Evolutionary conservation across 306 rosid genomes (phyloP).

Genomic region (Echinosophora koreensis): DNA sequence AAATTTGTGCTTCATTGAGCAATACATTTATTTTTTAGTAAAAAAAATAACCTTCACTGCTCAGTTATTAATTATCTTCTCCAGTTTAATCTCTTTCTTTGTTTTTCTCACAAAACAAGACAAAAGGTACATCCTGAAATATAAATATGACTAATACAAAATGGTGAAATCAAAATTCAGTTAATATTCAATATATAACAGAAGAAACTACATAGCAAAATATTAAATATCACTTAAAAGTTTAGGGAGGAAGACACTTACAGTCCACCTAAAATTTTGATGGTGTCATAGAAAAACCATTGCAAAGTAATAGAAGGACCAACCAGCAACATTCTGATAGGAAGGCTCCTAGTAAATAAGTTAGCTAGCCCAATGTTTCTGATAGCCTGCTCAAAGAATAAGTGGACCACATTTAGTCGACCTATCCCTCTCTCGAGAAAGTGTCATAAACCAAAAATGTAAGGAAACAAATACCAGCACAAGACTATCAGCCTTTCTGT

Average conservation of each 20-base stretch:
- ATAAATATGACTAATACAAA: conserved; percentile 2
- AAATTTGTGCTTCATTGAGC: conserved; percentile 25
- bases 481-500: conserved; percentile 65
- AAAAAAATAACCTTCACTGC: not conserved
- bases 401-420: conserved; percentile 33
- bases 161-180: conserved; percentile 7
- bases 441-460: conserved; percentile 20
- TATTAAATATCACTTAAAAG: conserved; percentile 39
- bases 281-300: conserved; percentile 95
- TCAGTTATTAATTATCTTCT: conserved; percentile 4
- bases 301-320: conserved; percentile 91
- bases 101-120: not conserved
- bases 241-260: conserved; percentile 59
- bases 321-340: conserved; percentile 78
- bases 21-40: not conserved
- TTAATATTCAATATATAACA: conserved; percentile 31
- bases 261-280: conserved; percentile 85
- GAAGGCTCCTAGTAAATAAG: conserved; percentile 91
- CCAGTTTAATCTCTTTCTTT: conserved; percentile 14
- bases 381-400: conserved; percentile 69
- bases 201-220: conserved; percentile 16
- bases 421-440: not conserved
- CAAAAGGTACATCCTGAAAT: not conserved
- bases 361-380: conserved; percentile 77
- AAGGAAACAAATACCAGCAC: conserved; percentile 53